Base-by-base conservation (phyloP, 106 monocot genomes). In the Allium cepa region DNA sequence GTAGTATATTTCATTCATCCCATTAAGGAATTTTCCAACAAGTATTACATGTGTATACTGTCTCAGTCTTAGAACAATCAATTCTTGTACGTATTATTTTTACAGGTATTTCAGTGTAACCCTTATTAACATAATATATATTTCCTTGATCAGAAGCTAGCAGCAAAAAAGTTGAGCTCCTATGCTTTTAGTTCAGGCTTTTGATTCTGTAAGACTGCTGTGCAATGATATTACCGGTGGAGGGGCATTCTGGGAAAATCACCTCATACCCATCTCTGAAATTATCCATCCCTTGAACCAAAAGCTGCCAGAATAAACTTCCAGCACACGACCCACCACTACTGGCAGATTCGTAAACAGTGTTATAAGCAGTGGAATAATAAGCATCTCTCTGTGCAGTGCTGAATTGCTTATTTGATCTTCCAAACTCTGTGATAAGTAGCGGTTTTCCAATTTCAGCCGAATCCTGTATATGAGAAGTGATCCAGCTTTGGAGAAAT, bases 401-500 rank as follows among this genome's bases (percentile, higher is more conserved):
- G 56, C 6, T n/a, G 47, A 56, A 67, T n/a, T 55, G 53, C 46
- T 47, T 66, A 26, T 67, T 53, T 7, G 70, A 64, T 26, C 69
- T 49, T 12, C 83, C 87, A 51, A 87, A 87, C 56, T 87, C 87
- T 1, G 83, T 73, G 12, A 87, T 17, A 73, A 87, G 18, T 9
- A 87, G 69, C 26, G 87, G 87, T 67, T 84, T 87, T 49, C 62
- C 52, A 2, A 87, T 46, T 26, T 71, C 22, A 9, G 22, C n/a
- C 0, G 87, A 48, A 46, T 84, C 87, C 27, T 63, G 18, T 18
- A 52, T 26, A 64, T 87, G 87, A 0, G 75, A 63, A 22, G 69
- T 26, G 55, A 87, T 75, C 87, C 87, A 87, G 0, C 18, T 59
- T 52, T 56, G 58, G 7, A 83, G 53, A 78, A 87, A 87, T 2